phyloP scores from a whole-genome alignment of 345 rosid genomes.

The Boechera retrofracta region DNA sequence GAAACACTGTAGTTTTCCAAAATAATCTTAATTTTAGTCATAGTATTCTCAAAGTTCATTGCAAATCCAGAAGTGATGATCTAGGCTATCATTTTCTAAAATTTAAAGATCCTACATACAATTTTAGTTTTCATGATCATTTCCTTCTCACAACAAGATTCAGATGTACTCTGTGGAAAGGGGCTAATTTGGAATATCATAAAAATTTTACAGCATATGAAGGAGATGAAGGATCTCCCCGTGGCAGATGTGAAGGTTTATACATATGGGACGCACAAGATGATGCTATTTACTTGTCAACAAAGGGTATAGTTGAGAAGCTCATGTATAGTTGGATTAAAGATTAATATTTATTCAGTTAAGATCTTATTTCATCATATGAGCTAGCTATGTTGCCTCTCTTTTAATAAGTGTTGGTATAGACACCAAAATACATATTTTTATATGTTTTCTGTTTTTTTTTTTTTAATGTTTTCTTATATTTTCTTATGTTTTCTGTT shows the following conservation, averaged over 20 bases:
- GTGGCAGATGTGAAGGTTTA: background rate
- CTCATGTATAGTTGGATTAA: slow-evolving; percentile 20
- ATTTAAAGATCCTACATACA: background rate
- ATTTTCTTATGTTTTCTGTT: background rate
- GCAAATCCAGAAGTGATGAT: slow-evolving; percentile 4
- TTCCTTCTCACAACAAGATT: background rate
- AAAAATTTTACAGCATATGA: background rate
- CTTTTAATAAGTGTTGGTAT: background rate
- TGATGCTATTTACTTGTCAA: slow-evolving; percentile 11
- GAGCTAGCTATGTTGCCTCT: background rate
- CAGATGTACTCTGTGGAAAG: background rate
- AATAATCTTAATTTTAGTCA: background rate
- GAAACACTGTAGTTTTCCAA: background rate
- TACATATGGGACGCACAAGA: background rate
- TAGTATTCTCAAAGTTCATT: slow-evolving; percentile 17
- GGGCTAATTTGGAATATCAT: slow-evolving; percentile 6
- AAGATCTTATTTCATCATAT: background rate
- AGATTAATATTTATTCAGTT: background rate
- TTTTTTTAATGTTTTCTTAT: too few species aligned
- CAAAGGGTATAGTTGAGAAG: background rate
- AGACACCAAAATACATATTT: background rate
- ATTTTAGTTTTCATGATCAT: slow-evolving; percentile 25
- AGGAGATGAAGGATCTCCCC: background rate
- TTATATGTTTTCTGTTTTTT: too few species aligned
- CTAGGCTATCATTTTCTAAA: background rate